phyloP scores from a whole-genome alignment of 805 yeast genomes.

The Candida vartiovaarae region DNA sequence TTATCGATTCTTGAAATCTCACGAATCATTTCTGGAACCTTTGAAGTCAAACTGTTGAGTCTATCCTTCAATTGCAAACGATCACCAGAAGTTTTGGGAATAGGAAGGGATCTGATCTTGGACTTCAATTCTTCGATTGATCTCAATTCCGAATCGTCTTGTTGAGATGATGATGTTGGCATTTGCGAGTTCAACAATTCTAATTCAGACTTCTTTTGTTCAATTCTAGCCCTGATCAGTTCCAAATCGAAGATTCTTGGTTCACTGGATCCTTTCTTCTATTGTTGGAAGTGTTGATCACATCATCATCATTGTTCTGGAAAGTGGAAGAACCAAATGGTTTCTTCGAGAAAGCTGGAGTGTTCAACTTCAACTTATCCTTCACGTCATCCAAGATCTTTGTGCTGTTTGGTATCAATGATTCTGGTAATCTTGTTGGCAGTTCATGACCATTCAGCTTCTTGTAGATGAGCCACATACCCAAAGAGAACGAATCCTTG shows the following conservation, averaged over 20 bases:
- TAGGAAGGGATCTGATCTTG: conserved; percentile 38
- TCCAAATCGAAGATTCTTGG: conserved; percentile 1
- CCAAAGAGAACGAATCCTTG: conserved; percentile 90
- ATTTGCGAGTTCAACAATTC: conserved; percentile 55
- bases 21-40: conserved; percentile 58
- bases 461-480: conserved; percentile 94
- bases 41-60: conserved; percentile 30
- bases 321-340: conserved; percentile 37
- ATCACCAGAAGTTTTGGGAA: background rate
- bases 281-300: conserved; percentile 20
- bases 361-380: conserved; percentile 30
- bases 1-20: conserved; percentile 56
- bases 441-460: conserved; percentile 79
- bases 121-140: conserved; percentile 61
- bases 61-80: conserved; percentile 38
- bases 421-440: conserved; percentile 80
- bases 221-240: conserved; percentile 22
- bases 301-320: conserved; percentile 73
- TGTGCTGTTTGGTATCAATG: conserved; percentile 84
- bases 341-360: conserved; percentile 21
- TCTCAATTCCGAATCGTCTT: conserved; percentile 32
- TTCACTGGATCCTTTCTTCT: conserved; percentile 12
- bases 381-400: conserved; percentile 72
- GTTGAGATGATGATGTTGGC: conserved; percentile 21
- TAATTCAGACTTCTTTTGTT: conserved; percentile 49